phyloP scores from a whole-genome alignment of 2,329 filamentous ascomycete species.

The Waltergamsia citrina region DNA sequence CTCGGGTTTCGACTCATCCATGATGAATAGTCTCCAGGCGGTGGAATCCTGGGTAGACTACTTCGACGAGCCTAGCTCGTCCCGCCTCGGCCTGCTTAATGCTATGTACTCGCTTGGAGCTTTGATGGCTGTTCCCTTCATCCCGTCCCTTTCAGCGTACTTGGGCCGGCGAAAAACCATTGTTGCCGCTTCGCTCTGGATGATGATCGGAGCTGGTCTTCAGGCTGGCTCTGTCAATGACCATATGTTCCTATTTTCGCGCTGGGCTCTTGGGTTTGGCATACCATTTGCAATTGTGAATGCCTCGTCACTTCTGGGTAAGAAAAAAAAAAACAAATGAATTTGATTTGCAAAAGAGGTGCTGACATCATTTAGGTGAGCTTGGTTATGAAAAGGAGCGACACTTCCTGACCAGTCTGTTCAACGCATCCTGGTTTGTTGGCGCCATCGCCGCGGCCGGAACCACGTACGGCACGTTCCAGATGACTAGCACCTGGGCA shows the following conservation, averaged over 20 bases:
- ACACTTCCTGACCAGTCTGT: conserved; percentile 6
- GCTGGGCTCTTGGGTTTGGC: conserved; percentile 21
- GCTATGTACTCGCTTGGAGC: conserved; percentile 32
- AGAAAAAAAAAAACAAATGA: background rate
- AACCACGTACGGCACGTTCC: conserved; percentile 15
- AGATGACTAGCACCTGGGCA: conserved; percentile 12
- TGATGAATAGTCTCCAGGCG: conserved; percentile 32
- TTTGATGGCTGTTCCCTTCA: conserved; percentile 29
- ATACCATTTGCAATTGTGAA: conserved; percentile 22
- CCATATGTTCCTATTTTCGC: conserved; percentile 21
- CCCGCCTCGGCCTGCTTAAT: conserved; percentile 28
- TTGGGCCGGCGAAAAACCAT: conserved; percentile 28
- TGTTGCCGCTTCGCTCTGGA: conserved; percentile 16
- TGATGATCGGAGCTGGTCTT: conserved; percentile 8
- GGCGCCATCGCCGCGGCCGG: conserved; percentile 19
- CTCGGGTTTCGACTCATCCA: conserved; percentile 29
- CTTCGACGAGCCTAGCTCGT: conserved; percentile 27
- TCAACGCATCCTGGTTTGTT: conserved; percentile 26
- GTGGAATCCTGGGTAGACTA: conserved; percentile 26
- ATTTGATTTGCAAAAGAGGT: background rate
- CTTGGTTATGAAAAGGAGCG: conserved; percentile 15
- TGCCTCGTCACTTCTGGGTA: conserved; percentile 19
- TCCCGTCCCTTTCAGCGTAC: conserved; percentile 23
- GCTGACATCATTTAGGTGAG: conserved; percentile 13
- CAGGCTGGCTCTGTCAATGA: conserved; percentile 10